Evolutionary conservation across 805 yeast genomes (phyloP), one percentile per base, ranked within the genome.

Genomic region (Ogataea kodamae): DNA sequence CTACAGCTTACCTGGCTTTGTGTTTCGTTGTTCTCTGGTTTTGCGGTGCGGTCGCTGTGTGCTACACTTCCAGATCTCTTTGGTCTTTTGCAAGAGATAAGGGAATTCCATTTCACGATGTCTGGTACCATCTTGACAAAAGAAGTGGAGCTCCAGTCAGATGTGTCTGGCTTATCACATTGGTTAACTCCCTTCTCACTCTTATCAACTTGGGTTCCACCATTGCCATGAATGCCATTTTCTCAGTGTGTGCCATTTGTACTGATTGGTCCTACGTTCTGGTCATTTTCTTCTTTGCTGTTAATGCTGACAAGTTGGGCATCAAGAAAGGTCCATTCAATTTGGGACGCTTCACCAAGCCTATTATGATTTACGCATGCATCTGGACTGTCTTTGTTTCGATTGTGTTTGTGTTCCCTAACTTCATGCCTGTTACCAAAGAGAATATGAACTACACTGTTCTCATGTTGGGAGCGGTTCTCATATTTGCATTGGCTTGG

Each of bases 1-100:
- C 77, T 11, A 65, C 72, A 25, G 75, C 74, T 2, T 71, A 65
- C 45, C 65, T 73, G 61, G 46, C 70, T 8, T 44, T 73, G 31
- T 65, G 70, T 41, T 70, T 74, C 23, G 55, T 71, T 32, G 68
- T 74, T 15, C 64, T 72, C 40, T 72, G 72, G 59, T 61, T 72
- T 52, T 70, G 73, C 69, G 72, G 75, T 35, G 67, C 70, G 9
- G 72, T 74, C 24, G 70, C 74, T 37, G 57, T 62, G 21, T 65
- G 72, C 47, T 73, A 72, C 36, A 63, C 67, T 9, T 67, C 75
- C 3, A 60, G 79, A 54, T 73, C 74, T 36, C 59, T 73, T 28
- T 73, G 76, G 72, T 69, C 78, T 2, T 73, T 73, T 55, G 72
- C 76, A 22, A 62, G 79, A 58, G 79, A 73, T 50, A 66, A 64